Conservation (phyloP, 305 asterid genomes). For the Fraxinus baroniana region DNA sequence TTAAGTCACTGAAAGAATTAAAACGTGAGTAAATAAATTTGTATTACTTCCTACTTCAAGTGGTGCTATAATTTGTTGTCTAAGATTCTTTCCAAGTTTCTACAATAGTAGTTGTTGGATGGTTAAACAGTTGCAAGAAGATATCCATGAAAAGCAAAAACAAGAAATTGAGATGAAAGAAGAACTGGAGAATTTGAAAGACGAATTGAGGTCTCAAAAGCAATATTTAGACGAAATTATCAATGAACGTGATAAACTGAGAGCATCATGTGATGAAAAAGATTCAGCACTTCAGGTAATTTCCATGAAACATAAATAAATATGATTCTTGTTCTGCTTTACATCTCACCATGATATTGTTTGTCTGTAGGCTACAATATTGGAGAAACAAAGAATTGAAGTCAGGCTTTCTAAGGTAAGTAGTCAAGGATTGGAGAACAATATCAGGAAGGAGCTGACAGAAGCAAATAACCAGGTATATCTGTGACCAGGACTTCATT, state of each 20-base stretch:
- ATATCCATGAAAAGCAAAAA: constrained; percentile 63
- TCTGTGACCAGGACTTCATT: background rate
- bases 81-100: constrained; percentile 8
- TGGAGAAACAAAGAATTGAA: constrained; percentile 74
- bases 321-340: constrained; percentile 7
- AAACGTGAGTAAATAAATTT: background rate
- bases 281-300: constrained; percentile 79
- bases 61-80: background rate
- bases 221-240: constrained; percentile 56
- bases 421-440: constrained; percentile 66
- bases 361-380: constrained; percentile 50
- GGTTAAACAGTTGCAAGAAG: constrained; percentile 66
- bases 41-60: background rate
- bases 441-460: constrained; percentile 53
- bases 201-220: constrained; percentile 60
- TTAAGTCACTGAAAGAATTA: background rate
- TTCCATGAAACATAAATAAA: constrained; percentile 15
- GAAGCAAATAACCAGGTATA: constrained; percentile 79
- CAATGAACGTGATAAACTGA: constrained; percentile 65
- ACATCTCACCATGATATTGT: constrained; percentile 31
- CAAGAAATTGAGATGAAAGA: constrained; percentile 59
- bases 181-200: constrained; percentile 64
- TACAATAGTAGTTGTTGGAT: constrained; percentile 14
- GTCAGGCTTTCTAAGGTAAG: constrained; percentile 61
- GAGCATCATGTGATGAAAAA: constrained; percentile 61